Evolutionary conservation across 192 early-diverging fungal genomes (phyloP).

Genomic region (Glomus cerebriforme): DNA sequence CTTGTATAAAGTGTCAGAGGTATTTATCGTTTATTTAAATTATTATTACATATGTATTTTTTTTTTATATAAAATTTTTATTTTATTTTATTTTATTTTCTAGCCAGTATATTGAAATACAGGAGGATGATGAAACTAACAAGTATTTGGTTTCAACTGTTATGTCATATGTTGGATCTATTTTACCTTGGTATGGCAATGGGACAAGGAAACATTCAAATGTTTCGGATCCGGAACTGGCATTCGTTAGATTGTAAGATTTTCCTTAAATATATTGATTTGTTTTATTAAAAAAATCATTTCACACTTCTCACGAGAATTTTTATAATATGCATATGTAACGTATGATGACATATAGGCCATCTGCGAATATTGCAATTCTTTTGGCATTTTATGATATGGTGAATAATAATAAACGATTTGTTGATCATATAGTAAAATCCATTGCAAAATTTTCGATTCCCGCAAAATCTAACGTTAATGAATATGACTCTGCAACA

Average conservation of each 20-base stretch:
- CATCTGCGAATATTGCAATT: constrained; percentile 44
- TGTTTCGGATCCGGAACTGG: constrained; percentile 38
- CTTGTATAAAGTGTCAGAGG: constrained; percentile 17
- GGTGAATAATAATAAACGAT: constrained; percentile 45
- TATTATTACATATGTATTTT: background rate
- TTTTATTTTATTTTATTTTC: background rate
- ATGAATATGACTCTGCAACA: background rate
- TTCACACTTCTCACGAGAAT: background rate
- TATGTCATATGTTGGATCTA: constrained; percentile 47
- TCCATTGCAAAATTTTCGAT: constrained; percentile 15
- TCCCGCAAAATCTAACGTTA: background rate
- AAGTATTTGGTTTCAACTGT: constrained; percentile 39
- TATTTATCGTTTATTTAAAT: background rate
- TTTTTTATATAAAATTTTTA: background rate
- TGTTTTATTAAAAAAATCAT: background rate
- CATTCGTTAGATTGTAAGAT: constrained; percentile 43
- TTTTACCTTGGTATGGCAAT: constrained; percentile 41
- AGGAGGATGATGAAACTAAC: constrained; percentile 51
- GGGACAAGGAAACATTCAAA: constrained; percentile 5
- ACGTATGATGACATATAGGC: constrained; percentile 34
- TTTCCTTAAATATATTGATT: background rate
- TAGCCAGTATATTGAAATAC: constrained; percentile 45
- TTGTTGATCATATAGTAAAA: constrained; percentile 38
- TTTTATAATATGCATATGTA: background rate
- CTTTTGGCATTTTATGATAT: constrained; percentile 53